phyloP scores from a whole-genome alignment of 2,329 filamentous ascomycete species.

The Aspergillus novofumigatus region DNA sequence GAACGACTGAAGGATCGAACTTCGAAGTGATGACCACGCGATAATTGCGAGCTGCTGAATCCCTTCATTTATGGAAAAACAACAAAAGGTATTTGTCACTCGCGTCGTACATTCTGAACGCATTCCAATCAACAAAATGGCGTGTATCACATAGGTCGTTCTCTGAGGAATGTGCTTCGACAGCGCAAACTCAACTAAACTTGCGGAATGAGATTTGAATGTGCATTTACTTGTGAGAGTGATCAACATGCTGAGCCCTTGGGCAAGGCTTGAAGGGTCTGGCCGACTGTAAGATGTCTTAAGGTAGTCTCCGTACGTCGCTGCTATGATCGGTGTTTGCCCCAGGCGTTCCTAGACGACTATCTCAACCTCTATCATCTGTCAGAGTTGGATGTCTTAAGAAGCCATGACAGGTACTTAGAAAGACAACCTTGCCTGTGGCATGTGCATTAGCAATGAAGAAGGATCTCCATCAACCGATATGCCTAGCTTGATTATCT shows the following conservation, averaged over 20 bases:
- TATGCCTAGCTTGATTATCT: background rate
- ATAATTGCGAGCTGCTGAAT: background rate
- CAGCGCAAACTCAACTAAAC: background rate
- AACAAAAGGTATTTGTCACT: background rate
- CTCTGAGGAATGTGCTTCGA: background rate
- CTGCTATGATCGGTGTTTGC: background rate
- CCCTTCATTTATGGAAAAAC: background rate
- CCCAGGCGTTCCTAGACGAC: background rate
- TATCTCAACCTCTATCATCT: background rate
- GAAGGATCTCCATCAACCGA: background rate
- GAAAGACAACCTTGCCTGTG: background rate
- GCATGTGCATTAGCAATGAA: background rate
- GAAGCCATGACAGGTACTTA: background rate
- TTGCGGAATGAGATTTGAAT: background rate
- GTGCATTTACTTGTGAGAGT: background rate
- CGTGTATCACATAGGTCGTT: background rate
- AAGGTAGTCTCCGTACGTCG: background rate
- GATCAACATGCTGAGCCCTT: background rate
- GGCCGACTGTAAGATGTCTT: background rate
- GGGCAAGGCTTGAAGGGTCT: background rate
- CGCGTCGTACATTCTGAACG: background rate
- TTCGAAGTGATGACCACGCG: background rate
- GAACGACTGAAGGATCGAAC: background rate
- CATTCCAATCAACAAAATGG: background rate
- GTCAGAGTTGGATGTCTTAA: background rate